Base-by-base conservation (phyloP, 345 rosid genomes). In the Triadica sebifera region DNA sequence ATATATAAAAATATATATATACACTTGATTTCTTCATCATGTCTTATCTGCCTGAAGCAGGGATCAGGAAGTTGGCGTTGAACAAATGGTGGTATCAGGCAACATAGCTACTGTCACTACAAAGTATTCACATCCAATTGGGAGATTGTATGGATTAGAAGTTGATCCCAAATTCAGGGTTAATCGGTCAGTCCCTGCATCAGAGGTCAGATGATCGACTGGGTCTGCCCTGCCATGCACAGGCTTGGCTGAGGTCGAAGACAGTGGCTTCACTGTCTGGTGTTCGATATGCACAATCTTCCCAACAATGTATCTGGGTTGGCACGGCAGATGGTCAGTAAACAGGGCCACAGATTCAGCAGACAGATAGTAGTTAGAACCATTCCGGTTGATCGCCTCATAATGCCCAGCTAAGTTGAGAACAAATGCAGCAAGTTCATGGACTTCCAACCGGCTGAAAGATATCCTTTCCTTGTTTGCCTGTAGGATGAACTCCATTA, bases 61-160 rank as follows among this genome's bases (percentile, higher is more conserved):
- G 83, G 94, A 87, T 94, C 98, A 94, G 95, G 97, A 91, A 92
- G 94, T 72, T 76, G 87, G 80, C 59, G 88, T 63, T 58, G 89
- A 83, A 87, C 82, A 94, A 83, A 89, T 89, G 78, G 88, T 73
- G 64, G 92, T 85, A 73, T 87, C 97, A 50, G 99, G 99, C 84
- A 96, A 81, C 98, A 96, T 96, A 29, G 99, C 99, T 82, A 96
- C 87, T 52, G 98, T 93, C 86, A 93, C 98, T 74, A 96, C 72
- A 77, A 88, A 96, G 85, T 87, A 93, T 87, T 89, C 97, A 81
- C 91, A 89, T 71, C 99, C 98, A 71, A 84, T 67, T 19, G 96
- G 88, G 70, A 95, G 93, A 63, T 89, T 86, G 67, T 89, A 95
- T 38, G 94, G 98, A 82, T 89, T 96, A 68, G 74, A 69, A 72